Evolutionary conservation across 345 rosid genomes (phyloP).

Genomic region (Iberis pinnata): DNA sequence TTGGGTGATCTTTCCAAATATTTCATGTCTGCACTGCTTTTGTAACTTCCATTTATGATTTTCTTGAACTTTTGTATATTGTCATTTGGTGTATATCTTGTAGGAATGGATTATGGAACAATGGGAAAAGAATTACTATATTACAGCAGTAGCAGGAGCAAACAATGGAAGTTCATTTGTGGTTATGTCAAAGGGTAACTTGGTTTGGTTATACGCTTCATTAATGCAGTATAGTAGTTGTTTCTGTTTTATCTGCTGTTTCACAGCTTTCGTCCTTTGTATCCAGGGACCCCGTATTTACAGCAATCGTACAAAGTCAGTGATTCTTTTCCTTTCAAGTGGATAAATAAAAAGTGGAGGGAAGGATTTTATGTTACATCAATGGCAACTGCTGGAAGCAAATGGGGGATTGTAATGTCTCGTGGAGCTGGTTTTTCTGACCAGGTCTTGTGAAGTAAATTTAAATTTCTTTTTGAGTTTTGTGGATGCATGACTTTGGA

Average conservation of each 20-base stretch:
- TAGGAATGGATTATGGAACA: slow-evolving; percentile 99
- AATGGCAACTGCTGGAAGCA: slow-evolving; percentile 93
- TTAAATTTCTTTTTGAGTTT: not conserved
- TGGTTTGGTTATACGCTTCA: slow-evolving; percentile 9
- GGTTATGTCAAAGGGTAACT: slow-evolving; percentile 93
- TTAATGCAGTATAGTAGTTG: not conserved
- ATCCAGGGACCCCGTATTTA: slow-evolving; percentile 74
- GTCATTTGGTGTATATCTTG: slow-evolving; percentile 6
- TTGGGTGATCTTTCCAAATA: slow-evolving; percentile 4
- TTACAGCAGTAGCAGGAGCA: slow-evolving; percentile 93
- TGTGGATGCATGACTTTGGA: not conserved
- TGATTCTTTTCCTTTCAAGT: slow-evolving; percentile 91
- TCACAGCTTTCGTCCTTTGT: slow-evolving; percentile 6
- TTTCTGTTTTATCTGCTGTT: slow-evolving; percentile 1
- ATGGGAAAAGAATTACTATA: slow-evolving; percentile 92
- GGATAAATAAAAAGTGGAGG: slow-evolving; percentile 97
- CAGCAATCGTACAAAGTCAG: slow-evolving; percentile 99
- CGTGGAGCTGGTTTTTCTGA: slow-evolving; percentile 86
- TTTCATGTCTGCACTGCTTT: slow-evolving; percentile 4
- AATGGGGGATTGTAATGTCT: slow-evolving; percentile 98
- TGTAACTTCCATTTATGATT: slow-evolving; percentile 2
- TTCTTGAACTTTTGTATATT: slow-evolving; percentile 13
- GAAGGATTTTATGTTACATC: slow-evolving; percentile 89
- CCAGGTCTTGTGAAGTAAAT: slow-evolving; percentile 44
- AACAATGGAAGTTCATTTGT: slow-evolving; percentile 80